Base-by-base conservation (phyloP, 2,329 filamentous ascomycete genomes). In the Neofusicoccum umdonicola region DNA sequence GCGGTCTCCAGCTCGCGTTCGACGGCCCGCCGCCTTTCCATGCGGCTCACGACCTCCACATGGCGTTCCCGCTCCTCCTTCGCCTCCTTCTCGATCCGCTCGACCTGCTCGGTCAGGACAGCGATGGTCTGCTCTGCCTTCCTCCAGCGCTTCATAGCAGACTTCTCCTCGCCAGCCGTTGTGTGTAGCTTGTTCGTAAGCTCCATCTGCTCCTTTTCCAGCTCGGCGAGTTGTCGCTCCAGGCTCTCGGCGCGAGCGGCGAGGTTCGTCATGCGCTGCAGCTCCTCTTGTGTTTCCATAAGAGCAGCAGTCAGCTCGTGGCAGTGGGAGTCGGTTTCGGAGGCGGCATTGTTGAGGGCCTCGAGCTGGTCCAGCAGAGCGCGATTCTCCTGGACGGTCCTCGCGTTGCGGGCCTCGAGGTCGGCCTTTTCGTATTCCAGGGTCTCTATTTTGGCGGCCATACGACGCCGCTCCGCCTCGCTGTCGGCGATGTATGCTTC, bases 401-500 rank as follows among this genome's bases (percentile, higher is more conserved):
- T 84, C 63, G 88, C 87, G 79, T 98, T 99, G 72, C 87, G 85
- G 47, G 83, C 82, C 77, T 97, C 91, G 67, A 96, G 85, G 51
- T 73, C 73, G 62, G 76, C 70, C 79, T 96, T 97, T 69, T 88
- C 84, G 58, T 77, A 77, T 79, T 96, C 92, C 61, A 99, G 83
- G 68, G 84, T 84, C 70, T 90, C 88, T 74, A 97, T 93, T 67
- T 86, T 90, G 52, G 82, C 78, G 50, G 86, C 84, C 79, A 97
- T 87, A 67, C 89, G 86, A 67, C 84, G 81, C 66, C 93, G 90
- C 76, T 97, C 93, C 70, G 88, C 87, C 81, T 97, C 93, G 66
- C 93, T 92, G 77, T 97, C 92, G 70, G 89, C 89, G 84, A 97
- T 94, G 79, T 96, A 97, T 66, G 91, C 88, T 82, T 98, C 93